Base-by-base conservation (phyloP, 345 rosid genomes). In the Hypericum perforatum region DNA sequence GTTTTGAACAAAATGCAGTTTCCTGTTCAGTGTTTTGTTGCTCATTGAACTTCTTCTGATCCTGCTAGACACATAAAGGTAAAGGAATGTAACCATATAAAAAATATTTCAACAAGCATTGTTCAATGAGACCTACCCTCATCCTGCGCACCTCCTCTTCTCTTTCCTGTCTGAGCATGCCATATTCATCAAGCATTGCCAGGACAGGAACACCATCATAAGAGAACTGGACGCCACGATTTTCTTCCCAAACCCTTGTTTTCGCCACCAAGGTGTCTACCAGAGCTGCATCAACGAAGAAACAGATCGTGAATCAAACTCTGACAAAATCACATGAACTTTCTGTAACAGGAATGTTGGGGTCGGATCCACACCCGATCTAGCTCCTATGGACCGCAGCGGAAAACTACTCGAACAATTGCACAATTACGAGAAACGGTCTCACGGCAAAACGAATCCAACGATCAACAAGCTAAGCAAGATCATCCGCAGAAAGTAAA, bases 141-240 rank as follows among this genome's bases (percentile, higher is more conserved):
- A 81, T 45, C 62, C 86, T 81, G 44, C 88, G 75, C 57, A 85
- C 88, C 75, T 92, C 98, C 59, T 92, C 96, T 74, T 88, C 96
- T 63, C 95, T 73, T 77, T 92, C 96, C 56, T 83, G 96, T 65
- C 90, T 79, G 52, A 88, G 84, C 82, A 88, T 76, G 61, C 85
- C 84, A 61, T 92, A 92, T 66, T 88, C 98, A 62, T 92, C 95
- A 13, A 92, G 79, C 95, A 88, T 88, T 49, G 96, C 95, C 16
- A 92, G 88, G 10, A 92, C 80, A 39, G 94, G 90, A 63, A 92
- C 88, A 0, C 98, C 96, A 63, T 92, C 98, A 57, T 92, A 88
- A 39, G 81, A 68, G 65, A 85, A 88, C 8, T 81, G 67, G 56
- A 73, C 52, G 52, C 63, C 71, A 9, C 69, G 80, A 8, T 83